Conservation (phyloP, 768 basidiomycete species). For the Suillus clintonianus region DNA sequence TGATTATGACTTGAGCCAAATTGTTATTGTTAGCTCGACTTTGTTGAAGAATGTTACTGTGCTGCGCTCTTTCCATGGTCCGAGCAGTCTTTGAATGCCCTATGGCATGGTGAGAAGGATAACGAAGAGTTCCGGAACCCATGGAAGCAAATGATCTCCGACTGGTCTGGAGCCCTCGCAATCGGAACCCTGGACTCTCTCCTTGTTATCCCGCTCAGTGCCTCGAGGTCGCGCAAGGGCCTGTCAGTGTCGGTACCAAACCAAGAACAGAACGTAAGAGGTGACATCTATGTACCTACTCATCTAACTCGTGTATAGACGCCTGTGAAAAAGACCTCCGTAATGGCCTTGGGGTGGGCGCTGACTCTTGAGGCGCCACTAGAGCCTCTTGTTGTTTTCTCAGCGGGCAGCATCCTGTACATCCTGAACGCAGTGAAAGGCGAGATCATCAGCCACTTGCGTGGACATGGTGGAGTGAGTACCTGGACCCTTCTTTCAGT, state of each 20-base stretch:
- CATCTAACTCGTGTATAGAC: not conserved
- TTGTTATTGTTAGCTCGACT: slow-evolving; percentile 29
- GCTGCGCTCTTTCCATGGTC: slow-evolving; percentile 50
- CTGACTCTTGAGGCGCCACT: slow-evolving; percentile 43
- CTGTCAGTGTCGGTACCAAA: not conserved
- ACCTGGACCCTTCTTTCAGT: not conserved
- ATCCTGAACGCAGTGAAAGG: slow-evolving; percentile 49
- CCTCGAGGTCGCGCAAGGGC: slow-evolving; percentile 8
- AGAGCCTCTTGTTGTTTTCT: slow-evolving; percentile 63
- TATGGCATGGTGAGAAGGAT: slow-evolving; percentile 39
- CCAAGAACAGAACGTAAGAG: not conserved
- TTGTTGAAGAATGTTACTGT: slow-evolving; percentile 32
- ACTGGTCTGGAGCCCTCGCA: slow-evolving; percentile 54
- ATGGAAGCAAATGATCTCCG: slow-evolving; percentile 50
- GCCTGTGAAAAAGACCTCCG: not conserved
- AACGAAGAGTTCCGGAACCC: slow-evolving; percentile 28
- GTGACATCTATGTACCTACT: not conserved
- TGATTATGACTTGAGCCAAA: slow-evolving; percentile 12
- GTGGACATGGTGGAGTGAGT: slow-evolving; percentile 76
- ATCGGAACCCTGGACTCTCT: slow-evolving; percentile 40
- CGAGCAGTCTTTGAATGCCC: slow-evolving; percentile 36
- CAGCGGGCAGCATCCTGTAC: slow-evolving; percentile 55
- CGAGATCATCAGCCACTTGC: slow-evolving; percentile 47
- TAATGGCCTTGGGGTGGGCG: slow-evolving; percentile 56
- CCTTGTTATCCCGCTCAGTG: slow-evolving; percentile 24